These are phyloP conservation scores for Termitomyces sp. DNA, from an alignment of 1,284 basidiomycete species.

Conservation along the genomic window DNA sequence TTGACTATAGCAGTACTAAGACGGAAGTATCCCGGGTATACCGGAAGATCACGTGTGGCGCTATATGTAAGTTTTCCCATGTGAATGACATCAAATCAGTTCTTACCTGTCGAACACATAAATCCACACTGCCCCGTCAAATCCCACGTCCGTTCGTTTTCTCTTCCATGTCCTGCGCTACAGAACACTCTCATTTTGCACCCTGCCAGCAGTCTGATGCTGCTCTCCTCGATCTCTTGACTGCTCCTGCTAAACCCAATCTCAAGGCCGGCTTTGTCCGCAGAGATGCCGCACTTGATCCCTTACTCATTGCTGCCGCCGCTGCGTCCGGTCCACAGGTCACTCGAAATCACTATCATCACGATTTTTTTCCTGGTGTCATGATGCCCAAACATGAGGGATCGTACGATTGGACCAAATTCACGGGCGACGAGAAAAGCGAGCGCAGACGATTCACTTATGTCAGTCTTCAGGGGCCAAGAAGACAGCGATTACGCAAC, in stretches of 20 bases:
- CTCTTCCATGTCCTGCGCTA: conserved; percentile 23
- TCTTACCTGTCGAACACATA: conserved; percentile 5
- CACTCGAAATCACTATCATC: conserved; percentile 73
- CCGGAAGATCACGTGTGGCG: conserved; percentile 4
- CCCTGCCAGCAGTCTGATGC: conserved; percentile 32
- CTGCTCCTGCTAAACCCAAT: conserved; percentile 37
- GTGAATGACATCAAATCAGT: conserved; percentile 15
- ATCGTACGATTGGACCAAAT: conserved; percentile 55
- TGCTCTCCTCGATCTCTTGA: conserved; percentile 48
- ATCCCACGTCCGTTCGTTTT: conserved; percentile 6
- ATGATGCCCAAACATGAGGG: conserved; percentile 47
- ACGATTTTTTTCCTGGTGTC: conserved; percentile 63
- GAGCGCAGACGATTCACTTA: conserved; percentile 49
- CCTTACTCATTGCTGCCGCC: conserved; percentile 67
- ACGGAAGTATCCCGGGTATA: not conserved
- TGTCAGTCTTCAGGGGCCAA: conserved; percentile 68
- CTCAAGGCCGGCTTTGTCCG: conserved; percentile 37
- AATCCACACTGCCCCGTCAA: conserved; percentile 8
- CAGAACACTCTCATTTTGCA: conserved; percentile 14
- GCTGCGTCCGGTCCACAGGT: conserved; percentile 66
- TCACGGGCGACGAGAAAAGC: conserved; percentile 38
- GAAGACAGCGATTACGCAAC: conserved; percentile 48
- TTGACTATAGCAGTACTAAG: not conserved
- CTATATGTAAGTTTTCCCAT: conserved; percentile 7
- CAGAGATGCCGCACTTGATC: conserved; percentile 67